Base-by-base conservation (phyloP, 2,329 filamentous ascomycete species). In the Moelleriella libera region DNA sequence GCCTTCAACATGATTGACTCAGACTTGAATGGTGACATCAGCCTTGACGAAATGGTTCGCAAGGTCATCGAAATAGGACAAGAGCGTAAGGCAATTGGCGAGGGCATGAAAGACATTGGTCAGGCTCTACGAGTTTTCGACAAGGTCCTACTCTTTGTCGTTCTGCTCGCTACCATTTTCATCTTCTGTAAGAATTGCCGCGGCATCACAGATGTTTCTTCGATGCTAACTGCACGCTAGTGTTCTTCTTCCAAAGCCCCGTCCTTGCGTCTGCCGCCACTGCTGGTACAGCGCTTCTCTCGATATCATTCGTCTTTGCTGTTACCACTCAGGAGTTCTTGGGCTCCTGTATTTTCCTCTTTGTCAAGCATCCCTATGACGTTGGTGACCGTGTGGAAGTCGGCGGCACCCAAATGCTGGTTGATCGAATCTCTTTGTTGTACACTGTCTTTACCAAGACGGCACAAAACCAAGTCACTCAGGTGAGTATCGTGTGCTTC, bases 261-360 rank as follows among this genome's bases (percentile, higher is more conserved):
- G 92, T 96, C 58, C 78, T 86, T 47, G 85, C 84, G 3, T 94
- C 88, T 5, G 75, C 96, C 40, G 84, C 88, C 5, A 94, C 89
- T 8, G 88, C 89, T 45, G 90, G 90, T 52, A 96, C 92, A 2
- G 84, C 92, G 0, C 75, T 98, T 41, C 79, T 98, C 8, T 97
- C 90, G 5, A 71, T 97, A n/a, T 96, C 90, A 4, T 98, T 98
- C 68, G 84, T 96, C 56, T 97, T 98, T 63, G 83, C 89, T 29
- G 83, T 84, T 48, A 96, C 89, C 1, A 83, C 84, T 4, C 89
- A 96, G 65, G 92, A 98, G 65, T 85, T 98, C 53, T 78, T 98
- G n/a, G 90, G 90, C 58, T 96, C 89, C 39, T 97, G 90, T 70
- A 95, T 98, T 59, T 98, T 98, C 71, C 71, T 98, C 1, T 98